A percentile compares a stretch with the other conserved stretches of the same genome.
Evolutionary conservation across 2,329 filamentous ascomycete species (phyloP).

Genomic region (Taxawa tesnikishii): DNA sequence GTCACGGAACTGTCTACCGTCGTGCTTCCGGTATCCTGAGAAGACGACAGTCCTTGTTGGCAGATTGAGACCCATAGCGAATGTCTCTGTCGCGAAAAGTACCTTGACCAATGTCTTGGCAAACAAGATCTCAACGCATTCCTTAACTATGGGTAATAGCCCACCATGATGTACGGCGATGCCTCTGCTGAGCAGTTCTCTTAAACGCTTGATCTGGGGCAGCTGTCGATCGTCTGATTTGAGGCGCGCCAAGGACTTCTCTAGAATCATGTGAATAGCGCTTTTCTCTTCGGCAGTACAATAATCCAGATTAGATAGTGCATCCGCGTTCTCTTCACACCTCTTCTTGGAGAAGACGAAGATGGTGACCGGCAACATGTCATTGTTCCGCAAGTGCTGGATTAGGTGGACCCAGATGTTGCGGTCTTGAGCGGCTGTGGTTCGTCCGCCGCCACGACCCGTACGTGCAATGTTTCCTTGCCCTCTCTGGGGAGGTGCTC

Average conservation of each 20-base stretch:
- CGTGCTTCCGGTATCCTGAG: constrained; percentile 92
- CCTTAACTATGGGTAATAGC: constrained; percentile 89
- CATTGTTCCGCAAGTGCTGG: constrained; percentile 77
- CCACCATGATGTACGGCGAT: constrained; percentile 96
- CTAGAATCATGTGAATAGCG: constrained; percentile 92
- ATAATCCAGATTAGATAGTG: constrained; percentile 88
- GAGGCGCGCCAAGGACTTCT: constrained; percentile 82
- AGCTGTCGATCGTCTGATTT: constrained; percentile 80
- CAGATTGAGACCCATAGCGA: constrained; percentile 94
- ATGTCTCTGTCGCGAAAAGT: constrained; percentile 93
- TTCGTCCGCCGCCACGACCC: constrained; percentile 73
- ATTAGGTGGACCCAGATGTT: constrained; percentile 96
- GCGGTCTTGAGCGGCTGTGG: constrained; percentile 85
- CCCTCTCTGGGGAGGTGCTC: constrained; percentile 42
- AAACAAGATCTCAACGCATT: constrained; percentile 93
- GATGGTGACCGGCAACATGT: constrained; percentile 81
- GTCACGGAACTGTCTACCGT: constrained; percentile 84
- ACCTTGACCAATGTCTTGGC: constrained; percentile 93
- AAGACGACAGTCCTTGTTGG: constrained; percentile 96
- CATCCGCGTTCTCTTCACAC: constrained; percentile 94
- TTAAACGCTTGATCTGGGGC: constrained; percentile 82
- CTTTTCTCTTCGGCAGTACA: constrained; percentile 91
- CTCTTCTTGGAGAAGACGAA: constrained; percentile 98
- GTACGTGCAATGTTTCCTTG: constrained; percentile 81
- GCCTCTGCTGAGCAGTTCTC: constrained; percentile 74